Conservation (phyloP, 257 asterid genomes). For the Solanum peruvianum region DNA sequence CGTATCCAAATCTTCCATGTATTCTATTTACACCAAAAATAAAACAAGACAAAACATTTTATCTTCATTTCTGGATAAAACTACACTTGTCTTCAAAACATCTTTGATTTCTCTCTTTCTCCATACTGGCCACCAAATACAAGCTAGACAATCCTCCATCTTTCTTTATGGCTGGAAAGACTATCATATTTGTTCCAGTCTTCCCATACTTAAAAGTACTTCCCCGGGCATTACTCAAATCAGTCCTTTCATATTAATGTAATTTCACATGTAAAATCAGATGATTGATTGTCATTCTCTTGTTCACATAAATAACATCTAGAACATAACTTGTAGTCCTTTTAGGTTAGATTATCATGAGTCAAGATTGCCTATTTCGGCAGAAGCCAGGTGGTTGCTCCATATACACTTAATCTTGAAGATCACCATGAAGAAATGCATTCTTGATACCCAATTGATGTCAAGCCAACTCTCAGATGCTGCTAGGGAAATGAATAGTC, state of each 20-base stretch:
- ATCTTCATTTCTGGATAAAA: neutral
- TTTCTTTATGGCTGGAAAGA: neutral
- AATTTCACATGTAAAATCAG: neutral
- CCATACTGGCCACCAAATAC: neutral
- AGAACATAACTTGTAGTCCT: neutral
- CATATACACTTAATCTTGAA: too few relatives aligned
- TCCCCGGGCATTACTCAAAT: neutral
- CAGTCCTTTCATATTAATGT: neutral
- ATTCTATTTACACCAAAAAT: neutral
- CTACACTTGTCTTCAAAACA: neutral
- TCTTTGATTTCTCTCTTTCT: neutral
- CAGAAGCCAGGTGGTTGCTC: neutral
- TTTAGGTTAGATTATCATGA: neutral
- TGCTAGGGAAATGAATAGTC: too few relatives aligned
- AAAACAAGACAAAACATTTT: neutral
- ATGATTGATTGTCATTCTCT: neutral
- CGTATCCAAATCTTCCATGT: neutral
- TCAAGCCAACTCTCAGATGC: too few relatives aligned
- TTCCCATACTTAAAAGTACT: neutral
- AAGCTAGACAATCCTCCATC: neutral
- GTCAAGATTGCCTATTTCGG: neutral
- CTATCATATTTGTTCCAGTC: neutral
- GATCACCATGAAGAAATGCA: too few relatives aligned
- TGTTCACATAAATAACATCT: neutral
- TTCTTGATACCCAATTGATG: too few relatives aligned